Evolutionary conservation across 495 filamentous ascomycete species (phyloP).

Genomic region (Penicillium cinerascens): DNA sequence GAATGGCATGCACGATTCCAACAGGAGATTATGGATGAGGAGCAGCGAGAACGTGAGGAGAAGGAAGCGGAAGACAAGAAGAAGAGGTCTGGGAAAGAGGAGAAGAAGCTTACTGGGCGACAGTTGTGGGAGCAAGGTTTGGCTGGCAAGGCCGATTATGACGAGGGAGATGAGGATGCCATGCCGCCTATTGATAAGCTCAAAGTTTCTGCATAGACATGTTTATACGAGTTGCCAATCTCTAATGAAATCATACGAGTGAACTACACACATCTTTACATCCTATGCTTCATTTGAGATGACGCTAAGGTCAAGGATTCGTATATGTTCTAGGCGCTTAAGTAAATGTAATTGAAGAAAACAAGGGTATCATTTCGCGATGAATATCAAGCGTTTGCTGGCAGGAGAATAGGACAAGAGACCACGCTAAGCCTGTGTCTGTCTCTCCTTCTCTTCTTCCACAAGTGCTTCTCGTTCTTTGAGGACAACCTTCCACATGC

Average conservation of each 20-base stretch:
- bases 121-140: conserved; percentile 84
- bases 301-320: neutral
- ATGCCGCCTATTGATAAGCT: conserved; percentile 62
- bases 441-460: conserved; percentile 25
- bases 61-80: conserved; percentile 74
- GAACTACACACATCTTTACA: neutral
- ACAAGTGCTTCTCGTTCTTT: conserved; percentile 30
- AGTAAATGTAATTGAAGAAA: neutral
- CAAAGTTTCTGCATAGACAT: conserved; percentile 54
- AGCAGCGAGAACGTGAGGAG: conserved; percentile 61
- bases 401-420: neutral
- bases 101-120: conserved; percentile 70
- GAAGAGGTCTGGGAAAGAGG: conserved; percentile 52
- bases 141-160: conserved; percentile 69
- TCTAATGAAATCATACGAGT: conserved; percentile 5
- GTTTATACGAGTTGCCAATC: conserved; percentile 12
- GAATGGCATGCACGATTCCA: conserved; percentile 78
- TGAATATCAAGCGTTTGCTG: neutral
- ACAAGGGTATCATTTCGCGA: conserved; percentile 7
- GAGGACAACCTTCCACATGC: conserved; percentile 44
- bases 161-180: conserved; percentile 58
- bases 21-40: conserved; percentile 71
- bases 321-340: neutral
- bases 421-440: neutral
- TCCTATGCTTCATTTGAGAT: neutral